Conservation (phyloP, 164 flowering plant species). For the Buxus sempervirens region DNA sequence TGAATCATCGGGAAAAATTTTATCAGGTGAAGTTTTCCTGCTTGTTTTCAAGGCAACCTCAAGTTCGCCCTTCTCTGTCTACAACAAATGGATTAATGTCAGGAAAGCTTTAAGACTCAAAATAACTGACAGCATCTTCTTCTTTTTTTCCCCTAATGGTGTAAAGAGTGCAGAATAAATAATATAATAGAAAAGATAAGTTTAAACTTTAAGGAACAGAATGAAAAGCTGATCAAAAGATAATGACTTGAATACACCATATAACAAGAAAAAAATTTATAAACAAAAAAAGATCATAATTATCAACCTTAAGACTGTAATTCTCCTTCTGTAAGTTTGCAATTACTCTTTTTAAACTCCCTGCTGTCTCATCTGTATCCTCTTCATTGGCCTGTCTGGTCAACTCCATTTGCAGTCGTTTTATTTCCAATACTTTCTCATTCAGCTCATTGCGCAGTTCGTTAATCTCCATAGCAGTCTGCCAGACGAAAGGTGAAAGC, state of each 20-base stretch:
- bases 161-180: too few relatives aligned
- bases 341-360: conserved; percentile 45
- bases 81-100: conserved; percentile 12
- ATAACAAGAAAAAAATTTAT: conserved; percentile 2
- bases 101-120: not conserved
- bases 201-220: not conserved
- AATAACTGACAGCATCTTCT: not conserved
- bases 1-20: conserved; percentile 19
- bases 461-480: conserved; percentile 54
- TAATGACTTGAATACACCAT: not conserved
- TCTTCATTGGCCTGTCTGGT: conserved; percentile 40
- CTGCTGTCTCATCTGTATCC: conserved; percentile 28
- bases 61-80: conserved; percentile 65
- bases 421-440: conserved; percentile 57
- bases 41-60: conserved; percentile 38
- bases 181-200: too few relatives aligned
- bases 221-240: not conserved
- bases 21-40: conserved; percentile 19
- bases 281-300: not conserved
- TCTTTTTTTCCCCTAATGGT: too few relatives aligned
- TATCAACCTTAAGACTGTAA: conserved; percentile 55
- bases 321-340: conserved; percentile 67
- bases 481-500: conserved; percentile 13
- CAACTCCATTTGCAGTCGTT: conserved; percentile 55
- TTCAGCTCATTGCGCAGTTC: conserved; percentile 50